Evolutionary conservation across 495 filamentous ascomycete genomes (phyloP).

Genomic region (Penicillium samsonianum): DNA sequence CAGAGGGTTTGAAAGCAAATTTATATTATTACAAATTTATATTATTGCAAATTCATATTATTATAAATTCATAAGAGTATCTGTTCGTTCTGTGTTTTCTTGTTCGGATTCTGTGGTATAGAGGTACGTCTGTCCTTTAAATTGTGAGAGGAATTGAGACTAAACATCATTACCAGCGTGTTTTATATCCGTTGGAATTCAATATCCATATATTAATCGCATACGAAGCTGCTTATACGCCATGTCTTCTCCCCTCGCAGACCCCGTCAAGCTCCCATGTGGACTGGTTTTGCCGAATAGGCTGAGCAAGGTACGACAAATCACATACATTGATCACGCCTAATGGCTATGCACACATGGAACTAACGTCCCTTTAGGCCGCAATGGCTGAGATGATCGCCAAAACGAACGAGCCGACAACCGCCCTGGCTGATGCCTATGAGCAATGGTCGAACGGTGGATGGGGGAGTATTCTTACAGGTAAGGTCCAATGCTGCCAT

Average conservation of each 20-base stretch:
- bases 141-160: not conserved
- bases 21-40: no score
- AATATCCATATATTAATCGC: constrained; percentile 1
- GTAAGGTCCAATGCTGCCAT: constrained; percentile 13
- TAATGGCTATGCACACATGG: not conserved
- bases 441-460: constrained; percentile 51
- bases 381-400: constrained; percentile 52
- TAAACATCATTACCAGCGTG: not conserved
- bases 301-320: constrained; percentile 47
- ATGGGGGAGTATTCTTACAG: constrained; percentile 53
- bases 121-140: not conserved
- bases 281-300: constrained; percentile 55
- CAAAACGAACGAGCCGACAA: constrained; percentile 33
- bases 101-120: not conserved
- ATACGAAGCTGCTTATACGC: not conserved
- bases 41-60: no score
- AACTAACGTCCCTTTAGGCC: constrained; percentile 30
- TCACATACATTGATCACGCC: not conserved
- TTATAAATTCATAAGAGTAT: not conserved
- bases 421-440: constrained; percentile 42
- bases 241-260: constrained; percentile 38
- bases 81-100: not conserved
- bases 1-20: not conserved
- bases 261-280: constrained; percentile 52
- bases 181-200: no score